These are phyloP conservation scores for Venturia effusa DNA, from an alignment of 2,329 filamentous ascomycete genomes.

Conservation along the genomic window DNA sequence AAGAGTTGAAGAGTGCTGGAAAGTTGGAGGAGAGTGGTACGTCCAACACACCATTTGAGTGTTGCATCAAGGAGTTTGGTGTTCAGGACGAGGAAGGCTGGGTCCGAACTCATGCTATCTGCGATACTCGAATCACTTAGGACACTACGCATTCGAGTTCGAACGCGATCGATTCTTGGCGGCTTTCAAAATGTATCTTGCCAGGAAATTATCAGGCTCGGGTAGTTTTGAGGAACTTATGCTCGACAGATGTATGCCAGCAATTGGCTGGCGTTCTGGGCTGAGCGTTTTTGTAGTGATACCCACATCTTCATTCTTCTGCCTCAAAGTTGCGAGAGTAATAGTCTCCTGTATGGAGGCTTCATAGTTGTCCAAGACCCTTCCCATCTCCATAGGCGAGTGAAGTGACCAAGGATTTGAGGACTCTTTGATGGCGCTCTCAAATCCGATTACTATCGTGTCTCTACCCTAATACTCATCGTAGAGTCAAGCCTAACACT, in stretches of 20 bases:
- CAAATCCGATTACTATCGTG: too few species aligned
- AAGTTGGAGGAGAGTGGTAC: conserved; percentile 15
- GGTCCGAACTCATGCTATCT: conserved; percentile 24
- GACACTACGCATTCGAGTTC: not conserved
- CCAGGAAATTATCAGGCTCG: not conserved
- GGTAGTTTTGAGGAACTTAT: not conserved
- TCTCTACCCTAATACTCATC: too few species aligned
- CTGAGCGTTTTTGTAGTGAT: not conserved
- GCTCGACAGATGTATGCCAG: not conserved
- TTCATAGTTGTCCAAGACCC: not conserved
- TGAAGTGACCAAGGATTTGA: too few species aligned
- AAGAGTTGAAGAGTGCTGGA: conserved; percentile 49
- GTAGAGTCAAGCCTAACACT: too few species aligned
- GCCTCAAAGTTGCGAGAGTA: not conserved
- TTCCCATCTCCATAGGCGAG: too few species aligned
- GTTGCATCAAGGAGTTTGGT: conserved; percentile 33
- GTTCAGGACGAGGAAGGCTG: conserved; percentile 18
- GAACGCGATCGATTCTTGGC: not conserved
- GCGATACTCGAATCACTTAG: conserved; percentile 18
- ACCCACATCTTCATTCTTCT: not conserved
- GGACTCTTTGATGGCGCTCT: too few species aligned
- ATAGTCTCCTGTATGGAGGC: not conserved
- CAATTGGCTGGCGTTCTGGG: not conserved
- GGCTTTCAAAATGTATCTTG: not conserved
- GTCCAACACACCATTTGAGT: conserved; percentile 35